A percentile compares a stretch with the other conserved stretches of the same genome.
These are phyloP conservation scores for Catenaria anguillulae DNA, from an alignment of 371 early-diverging fungal genomes.

Conservation along the genomic window DNA sequence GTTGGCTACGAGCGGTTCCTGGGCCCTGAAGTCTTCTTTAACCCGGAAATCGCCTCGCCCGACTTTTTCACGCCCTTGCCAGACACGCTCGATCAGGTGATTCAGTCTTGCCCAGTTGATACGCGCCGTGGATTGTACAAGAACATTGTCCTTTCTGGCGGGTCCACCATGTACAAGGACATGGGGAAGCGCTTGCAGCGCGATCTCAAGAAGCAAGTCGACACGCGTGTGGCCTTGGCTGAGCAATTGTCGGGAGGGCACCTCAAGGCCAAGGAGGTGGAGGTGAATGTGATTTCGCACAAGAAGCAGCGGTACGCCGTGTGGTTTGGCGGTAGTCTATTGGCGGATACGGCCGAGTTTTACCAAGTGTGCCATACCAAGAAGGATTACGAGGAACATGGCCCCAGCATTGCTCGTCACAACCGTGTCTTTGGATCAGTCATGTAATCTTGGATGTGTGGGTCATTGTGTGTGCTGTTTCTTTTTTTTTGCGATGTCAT, in stretches of 20 bases:
- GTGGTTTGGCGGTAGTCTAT: conserved; percentile 91
- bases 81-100: conserved; percentile 84
- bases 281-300: conserved; percentile 90
- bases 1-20: conserved; percentile 96
- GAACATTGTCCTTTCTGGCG: conserved; percentile 96
- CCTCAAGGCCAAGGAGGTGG: conserved; percentile 47
- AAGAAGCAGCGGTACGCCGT: conserved; percentile 96
- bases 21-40: conserved; percentile 96
- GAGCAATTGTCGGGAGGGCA: conserved; percentile 54
- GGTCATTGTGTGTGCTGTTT: too few species aligned
- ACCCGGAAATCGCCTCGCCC: conserved; percentile 91
- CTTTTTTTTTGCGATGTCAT: too few species aligned
- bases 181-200: conserved; percentile 87
- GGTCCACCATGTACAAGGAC: conserved; percentile 95
- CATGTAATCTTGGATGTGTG: too few species aligned
- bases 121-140: conserved; percentile 90
- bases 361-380: conserved; percentile 87
- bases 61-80: conserved; percentile 92
- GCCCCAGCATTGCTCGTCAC: conserved; percentile 87
- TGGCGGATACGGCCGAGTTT: conserved; percentile 87
- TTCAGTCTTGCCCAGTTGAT: conserved; percentile 93
- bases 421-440: conserved; percentile 77
- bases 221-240: conserved; percentile 56
- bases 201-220: conserved; percentile 80
- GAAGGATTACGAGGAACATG: conserved; percentile 95